Conservation (phyloP, 139 green algal species). For the Tetraselmis chui region DNA sequence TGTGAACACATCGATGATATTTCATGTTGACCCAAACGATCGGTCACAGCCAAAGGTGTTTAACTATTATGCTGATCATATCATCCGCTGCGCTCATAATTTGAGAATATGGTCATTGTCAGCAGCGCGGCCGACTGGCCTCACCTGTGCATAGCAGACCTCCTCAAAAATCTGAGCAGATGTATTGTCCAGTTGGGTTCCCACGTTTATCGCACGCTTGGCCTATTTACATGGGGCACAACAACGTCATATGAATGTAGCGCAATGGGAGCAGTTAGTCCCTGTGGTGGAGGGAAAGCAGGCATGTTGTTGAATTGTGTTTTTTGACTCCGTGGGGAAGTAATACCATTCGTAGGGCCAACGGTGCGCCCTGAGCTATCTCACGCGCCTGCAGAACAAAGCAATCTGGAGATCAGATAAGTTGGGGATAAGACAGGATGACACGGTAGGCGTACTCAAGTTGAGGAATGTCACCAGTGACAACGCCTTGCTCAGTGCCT, state of each 20-base stretch:
- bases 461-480: constrained; percentile 25
- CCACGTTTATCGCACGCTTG: constrained; percentile 65
- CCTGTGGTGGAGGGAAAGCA: constrained; percentile 10
- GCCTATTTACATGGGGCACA: too few relatives aligned
- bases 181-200: constrained; percentile 49
- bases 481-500: constrained; percentile 34
- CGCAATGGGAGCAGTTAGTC: too few relatives aligned
- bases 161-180: constrained; percentile 63
- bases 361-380: constrained; percentile 45
- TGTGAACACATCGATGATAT: too few relatives aligned
- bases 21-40: too few relatives aligned
- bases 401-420: too few relatives aligned
- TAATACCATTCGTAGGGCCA: constrained; percentile 49
- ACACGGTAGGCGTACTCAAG: too few relatives aligned
- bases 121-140: too few relatives aligned
- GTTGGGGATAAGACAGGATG: too few relatives aligned
- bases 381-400: constrained; percentile 19
- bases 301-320: too few relatives aligned
- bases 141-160: constrained; percentile 46
- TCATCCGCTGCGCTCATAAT: background rate
- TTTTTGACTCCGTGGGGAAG: too few relatives aligned
- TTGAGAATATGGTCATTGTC: background rate
- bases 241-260: too few relatives aligned
- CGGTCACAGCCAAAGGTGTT: background rate
- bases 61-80: background rate